phyloP scores from a whole-genome alignment of 2,329 filamentous ascomycete species.

The Aspergillus puulaauensis region DNA sequence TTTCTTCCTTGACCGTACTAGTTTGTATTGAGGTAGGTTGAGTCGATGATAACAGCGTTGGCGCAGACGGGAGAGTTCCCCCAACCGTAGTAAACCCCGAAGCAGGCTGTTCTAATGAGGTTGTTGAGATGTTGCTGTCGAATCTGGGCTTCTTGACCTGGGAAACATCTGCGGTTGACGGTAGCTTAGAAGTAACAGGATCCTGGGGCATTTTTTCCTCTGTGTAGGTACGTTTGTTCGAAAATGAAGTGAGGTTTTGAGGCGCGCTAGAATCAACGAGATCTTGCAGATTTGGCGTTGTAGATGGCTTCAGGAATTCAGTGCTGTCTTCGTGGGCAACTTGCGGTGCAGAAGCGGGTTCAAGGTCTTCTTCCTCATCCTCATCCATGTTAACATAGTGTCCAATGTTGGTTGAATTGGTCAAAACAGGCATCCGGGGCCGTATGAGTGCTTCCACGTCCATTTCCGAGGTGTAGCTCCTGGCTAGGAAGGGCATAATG shows the following conservation, averaged over 20 bases:
- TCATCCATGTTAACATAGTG: slow-evolving; percentile 24
- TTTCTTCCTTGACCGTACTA: background rate
- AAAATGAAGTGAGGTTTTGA: slow-evolving; percentile 10
- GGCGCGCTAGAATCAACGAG: slow-evolving; percentile 14
- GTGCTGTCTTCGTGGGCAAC: slow-evolving; percentile 14
- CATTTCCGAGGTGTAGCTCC: slow-evolving; percentile 61
- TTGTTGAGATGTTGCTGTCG: slow-evolving; percentile 17
- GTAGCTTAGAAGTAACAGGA: background rate
- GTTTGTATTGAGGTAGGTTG: slow-evolving; percentile 7
- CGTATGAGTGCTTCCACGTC: slow-evolving; percentile 69
- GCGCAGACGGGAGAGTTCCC: slow-evolving; percentile 14
- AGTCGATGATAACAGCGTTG: slow-evolving; percentile 11
- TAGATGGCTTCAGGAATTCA: slow-evolving; percentile 26
- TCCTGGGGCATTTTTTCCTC: slow-evolving; percentile 21
- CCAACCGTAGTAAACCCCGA: background rate
- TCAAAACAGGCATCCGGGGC: slow-evolving; percentile 51
- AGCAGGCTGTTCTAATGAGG: background rate
- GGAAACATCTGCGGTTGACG: slow-evolving; percentile 8
- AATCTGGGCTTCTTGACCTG: slow-evolving; percentile 35
- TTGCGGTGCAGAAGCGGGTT: slow-evolving; percentile 11
- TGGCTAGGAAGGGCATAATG: slow-evolving; percentile 75
- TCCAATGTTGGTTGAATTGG: slow-evolving; percentile 29
- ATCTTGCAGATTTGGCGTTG: slow-evolving; percentile 14
- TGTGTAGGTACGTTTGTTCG: slow-evolving; percentile 30
- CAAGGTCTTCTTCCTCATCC: slow-evolving; percentile 31